phyloP scores from a whole-genome alignment of 139 green algal species.

The Closterium sp. region DNA sequence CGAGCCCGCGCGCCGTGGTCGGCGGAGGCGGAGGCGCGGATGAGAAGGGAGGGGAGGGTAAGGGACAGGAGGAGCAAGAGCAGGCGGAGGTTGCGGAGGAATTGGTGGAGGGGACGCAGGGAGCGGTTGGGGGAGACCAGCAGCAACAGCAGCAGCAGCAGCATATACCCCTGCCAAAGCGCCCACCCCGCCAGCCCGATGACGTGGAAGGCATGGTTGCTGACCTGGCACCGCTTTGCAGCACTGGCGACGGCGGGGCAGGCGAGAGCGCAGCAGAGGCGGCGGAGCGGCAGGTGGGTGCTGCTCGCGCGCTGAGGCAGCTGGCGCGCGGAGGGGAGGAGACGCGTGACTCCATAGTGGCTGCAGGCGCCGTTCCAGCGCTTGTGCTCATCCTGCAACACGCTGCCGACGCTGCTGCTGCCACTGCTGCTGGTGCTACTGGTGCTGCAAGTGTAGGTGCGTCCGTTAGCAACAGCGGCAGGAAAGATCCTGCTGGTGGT shows the following conservation, averaged over 20 bases:
- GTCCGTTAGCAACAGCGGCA: background rate
- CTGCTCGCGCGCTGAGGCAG: background rate
- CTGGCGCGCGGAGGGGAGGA: background rate
- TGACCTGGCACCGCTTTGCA: background rate
- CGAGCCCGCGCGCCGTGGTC: background rate
- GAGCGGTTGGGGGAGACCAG: background rate
- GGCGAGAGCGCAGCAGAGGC: background rate
- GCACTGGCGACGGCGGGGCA: background rate
- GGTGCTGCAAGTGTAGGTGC: too few relatives aligned
- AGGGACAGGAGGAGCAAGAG: background rate
- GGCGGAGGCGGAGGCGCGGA: background rate
- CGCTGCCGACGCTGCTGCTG: background rate
- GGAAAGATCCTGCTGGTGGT: background rate
- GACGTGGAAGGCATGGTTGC: background rate
- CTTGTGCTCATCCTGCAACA: background rate
- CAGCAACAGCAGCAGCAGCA: background rate
- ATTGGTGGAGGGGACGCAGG: background rate
- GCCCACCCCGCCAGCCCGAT: background rate
- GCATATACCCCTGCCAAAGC: background rate
- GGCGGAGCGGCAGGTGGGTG: background rate
- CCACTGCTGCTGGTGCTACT: background rate
- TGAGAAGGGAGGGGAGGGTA: background rate
- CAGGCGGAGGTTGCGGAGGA: background rate
- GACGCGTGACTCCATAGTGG: background rate
- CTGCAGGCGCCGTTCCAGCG: background rate